These are phyloP conservation scores for Neofusicoccum laricinum DNA, from an alignment of 2,329 filamentous ascomycete species.

Conservation along the genomic window DNA sequence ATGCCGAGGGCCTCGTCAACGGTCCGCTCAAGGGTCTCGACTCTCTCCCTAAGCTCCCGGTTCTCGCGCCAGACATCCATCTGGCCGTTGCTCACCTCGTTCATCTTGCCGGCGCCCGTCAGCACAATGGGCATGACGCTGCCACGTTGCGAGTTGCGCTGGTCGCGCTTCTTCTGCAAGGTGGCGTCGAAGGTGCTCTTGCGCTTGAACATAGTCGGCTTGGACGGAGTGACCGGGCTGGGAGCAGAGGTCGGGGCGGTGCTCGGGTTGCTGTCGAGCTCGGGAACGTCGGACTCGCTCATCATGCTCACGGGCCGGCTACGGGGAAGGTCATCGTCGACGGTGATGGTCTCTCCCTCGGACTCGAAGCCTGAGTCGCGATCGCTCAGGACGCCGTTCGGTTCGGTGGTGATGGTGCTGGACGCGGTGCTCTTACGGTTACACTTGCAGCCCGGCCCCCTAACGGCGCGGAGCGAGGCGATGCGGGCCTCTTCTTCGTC, in stretches of 20 bases:
- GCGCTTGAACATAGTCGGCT: slow-evolving; percentile 5
- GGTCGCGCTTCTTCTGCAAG: slow-evolving; percentile 29
- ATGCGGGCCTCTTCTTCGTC: slow-evolving; percentile 29
- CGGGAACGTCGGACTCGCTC: slow-evolving; percentile 32
- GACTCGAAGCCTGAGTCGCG: slow-evolving; percentile 60
- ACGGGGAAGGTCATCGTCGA: slow-evolving; percentile 23
- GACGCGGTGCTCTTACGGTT: slow-evolving; percentile 16
- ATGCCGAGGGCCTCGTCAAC: slow-evolving; percentile 57
- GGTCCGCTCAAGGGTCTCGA: slow-evolving; percentile 53
- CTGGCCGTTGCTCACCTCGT: slow-evolving; percentile 31
- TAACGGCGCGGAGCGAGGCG: slow-evolving; percentile 22
- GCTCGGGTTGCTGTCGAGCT: slow-evolving; percentile 30
- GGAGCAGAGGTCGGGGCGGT: slow-evolving; percentile 21
- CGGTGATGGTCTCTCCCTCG: slow-evolving; percentile 50
- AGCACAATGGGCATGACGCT: neutral
- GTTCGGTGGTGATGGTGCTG: slow-evolving; percentile 32
- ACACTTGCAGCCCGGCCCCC: slow-evolving; percentile 28
- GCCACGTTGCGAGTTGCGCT: neutral
- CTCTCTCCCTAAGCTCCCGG: slow-evolving; percentile 48
- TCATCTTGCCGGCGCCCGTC: slow-evolving; percentile 36
- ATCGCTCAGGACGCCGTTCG: slow-evolving; percentile 12
- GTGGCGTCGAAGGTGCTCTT: slow-evolving; percentile 9
- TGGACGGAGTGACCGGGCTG: neutral
- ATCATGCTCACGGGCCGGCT: slow-evolving; percentile 32
- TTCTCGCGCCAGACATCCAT: slow-evolving; percentile 57